Base-by-base conservation (phyloP, 2,329 filamentous ascomycete genomes). In the Furcasterigmium sp. region DNA sequence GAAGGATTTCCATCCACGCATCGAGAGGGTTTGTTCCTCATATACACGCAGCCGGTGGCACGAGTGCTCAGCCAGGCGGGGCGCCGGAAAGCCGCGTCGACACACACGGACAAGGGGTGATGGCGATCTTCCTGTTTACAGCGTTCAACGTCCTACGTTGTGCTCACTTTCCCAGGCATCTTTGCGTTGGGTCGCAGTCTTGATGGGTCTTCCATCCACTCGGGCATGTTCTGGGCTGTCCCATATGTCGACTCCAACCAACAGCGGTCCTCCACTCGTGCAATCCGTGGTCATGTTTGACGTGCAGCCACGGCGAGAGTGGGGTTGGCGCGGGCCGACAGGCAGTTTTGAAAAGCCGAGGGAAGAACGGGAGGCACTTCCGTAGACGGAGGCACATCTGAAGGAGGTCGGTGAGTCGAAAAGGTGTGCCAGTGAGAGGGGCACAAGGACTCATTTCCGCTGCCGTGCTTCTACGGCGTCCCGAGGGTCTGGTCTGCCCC, bases 11-110 rank as follows among this genome's bases (percentile, higher is more conserved):
- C 23, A 26, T 7, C 23, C 29, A 15, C n/a, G 15, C 14, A 9
- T 15, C 9, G 32, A 35, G 9, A 18, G 17, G 32, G 32, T 10
- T 5, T 7, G 7, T 26, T 26, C 37, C 44, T 39, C 44, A 51
- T 51, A 51, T 51, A 51, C 38, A 43, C 37, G 32, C 18, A 21
- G n/a, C 18, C n/a, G 37, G 36, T 25, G 32, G 25, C 29, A 26
- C 36, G 13, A n/a, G 21, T 11, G 32, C n/a, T 15, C 30, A 34
- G 30, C 29, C 10, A 7, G 29, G 29, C 25, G 25, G 29, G 32
- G 17, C 18, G 5, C 15, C 32, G 32, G 32, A 15, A 35, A 17
- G 32, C 32, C 15, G 29, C 29, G 29, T 26, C 23, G 7, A 26
- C 7, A 11, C 23, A 26, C 7, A 26, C 11, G 23, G 23, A 18